Base-by-base conservation (phyloP, 768 basidiomycete species). In the Suillus discolor region DNA sequence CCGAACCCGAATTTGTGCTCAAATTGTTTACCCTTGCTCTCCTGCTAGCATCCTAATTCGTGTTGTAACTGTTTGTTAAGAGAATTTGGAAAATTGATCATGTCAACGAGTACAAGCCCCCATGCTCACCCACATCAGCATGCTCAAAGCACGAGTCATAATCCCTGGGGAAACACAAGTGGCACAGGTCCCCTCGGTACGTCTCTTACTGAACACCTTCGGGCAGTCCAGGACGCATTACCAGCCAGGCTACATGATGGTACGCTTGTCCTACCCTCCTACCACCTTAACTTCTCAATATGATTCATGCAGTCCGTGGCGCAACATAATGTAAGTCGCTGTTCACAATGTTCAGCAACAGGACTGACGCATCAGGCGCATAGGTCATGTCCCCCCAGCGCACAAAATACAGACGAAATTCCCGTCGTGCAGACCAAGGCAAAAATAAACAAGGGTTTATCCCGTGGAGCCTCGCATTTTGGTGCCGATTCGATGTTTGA, bases 401-500 rank as follows among this genome's bases (percentile, higher is more conserved):
- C 80, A 64, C 88, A 89, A 72, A 85, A 90, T 36, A 81, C 84
- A 16, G 91, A 93, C 66, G 92, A 94, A 66, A 82, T 86, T 53
- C 91, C 92, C 4, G 81, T 91, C 15, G 87, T 94, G 18, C 88
- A 85, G 66, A 92, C 91, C 1, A 93, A 93, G 73, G 92, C 91
- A 28, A 92, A 93, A 73, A 83, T 92, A 79, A 93, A 89, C 73
- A 84, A 88, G 65, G 84, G 84, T 7, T 80, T 92, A 20, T 82
- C 89, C 23, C 83, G 89, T 63, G 85, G 87, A 15, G 82, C 87
- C 2, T 84, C 87, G 20, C 90, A 92, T 66, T 93, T 92, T 78
- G 92, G 92, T 2, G 87, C 90, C 79, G 91, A 92, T 67, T 92
- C 92, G 25, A 92, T 93, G 92, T 93, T 93, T 69, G 87, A 92